Percentiles rank a stretch among this genome's conserved stretches.
These are phyloP conservation scores for Emmonsia crescens DNA, from an alignment of 2,329 filamentous ascomycete species.

Conservation along the genomic window DNA sequence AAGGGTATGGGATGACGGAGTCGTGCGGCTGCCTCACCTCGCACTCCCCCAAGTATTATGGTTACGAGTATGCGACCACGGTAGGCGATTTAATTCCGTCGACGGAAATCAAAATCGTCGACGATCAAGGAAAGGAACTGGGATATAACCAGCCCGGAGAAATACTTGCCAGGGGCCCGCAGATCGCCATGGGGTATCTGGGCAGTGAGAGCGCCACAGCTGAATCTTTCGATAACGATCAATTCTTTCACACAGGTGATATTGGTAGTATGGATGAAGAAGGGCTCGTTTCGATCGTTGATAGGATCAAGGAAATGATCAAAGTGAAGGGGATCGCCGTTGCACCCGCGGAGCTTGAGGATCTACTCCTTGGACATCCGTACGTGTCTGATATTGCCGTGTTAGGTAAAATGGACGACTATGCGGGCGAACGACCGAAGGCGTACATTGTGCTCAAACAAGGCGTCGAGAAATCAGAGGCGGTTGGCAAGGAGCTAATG, in stretches of 20 bases:
- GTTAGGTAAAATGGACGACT: slow-evolving; percentile 29
- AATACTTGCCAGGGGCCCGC: slow-evolving; percentile 43
- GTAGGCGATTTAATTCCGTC: slow-evolving; percentile 39
- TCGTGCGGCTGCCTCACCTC: slow-evolving; percentile 43
- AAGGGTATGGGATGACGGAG: slow-evolving; percentile 43
- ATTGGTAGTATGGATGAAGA: slow-evolving; percentile 37
- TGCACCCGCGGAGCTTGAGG: slow-evolving; percentile 41
- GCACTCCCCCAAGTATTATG: slow-evolving; percentile 44
- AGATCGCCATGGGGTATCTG: slow-evolving; percentile 44
- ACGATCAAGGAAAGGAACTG: slow-evolving; percentile 45
- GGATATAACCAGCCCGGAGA: slow-evolving; percentile 41
- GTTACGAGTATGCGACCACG: slow-evolving; percentile 36
- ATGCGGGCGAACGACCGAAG: slow-evolving; percentile 4
- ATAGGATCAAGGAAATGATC: slow-evolving; percentile 43
- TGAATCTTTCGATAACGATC: slow-evolving; percentile 39
- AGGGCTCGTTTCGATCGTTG: slow-evolving; percentile 34
- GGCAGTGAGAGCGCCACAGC: slow-evolving; percentile 41
- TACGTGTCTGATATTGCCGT: slow-evolving; percentile 41
- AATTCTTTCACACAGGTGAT: slow-evolving; percentile 48
- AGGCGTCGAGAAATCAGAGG: neutral
- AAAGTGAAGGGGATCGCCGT: slow-evolving; percentile 47
- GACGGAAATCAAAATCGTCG: slow-evolving; percentile 42
- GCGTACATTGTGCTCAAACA: slow-evolving; percentile 4
- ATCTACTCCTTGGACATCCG: slow-evolving; percentile 37
- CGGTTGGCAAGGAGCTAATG: neutral